A percentile compares a stretch with the other conserved stretches of the same genome.
These are phyloP conservation scores for Trifolium fragiferum DNA, from an alignment of 306 rosid species.

Conservation along the genomic window DNA sequence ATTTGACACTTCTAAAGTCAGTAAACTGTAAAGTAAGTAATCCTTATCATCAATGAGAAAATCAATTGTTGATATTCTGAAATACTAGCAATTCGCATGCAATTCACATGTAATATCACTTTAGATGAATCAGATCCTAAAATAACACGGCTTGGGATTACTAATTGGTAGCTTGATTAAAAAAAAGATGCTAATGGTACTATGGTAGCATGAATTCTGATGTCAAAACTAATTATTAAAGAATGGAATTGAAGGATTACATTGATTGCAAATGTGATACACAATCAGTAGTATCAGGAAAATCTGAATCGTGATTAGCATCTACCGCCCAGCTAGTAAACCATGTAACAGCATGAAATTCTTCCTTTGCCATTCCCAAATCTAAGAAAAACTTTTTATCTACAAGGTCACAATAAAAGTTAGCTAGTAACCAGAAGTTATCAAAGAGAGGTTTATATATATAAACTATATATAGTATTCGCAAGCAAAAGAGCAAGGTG, in stretches of 20 bases:
- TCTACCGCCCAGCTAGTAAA: slow-evolving; percentile 99
- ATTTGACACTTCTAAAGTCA: background rate
- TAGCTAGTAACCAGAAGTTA: slow-evolving; percentile 33
- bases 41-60: background rate
- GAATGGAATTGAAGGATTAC: slow-evolving; percentile 51
- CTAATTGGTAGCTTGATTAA: background rate
- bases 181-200: too few relatives aligned
- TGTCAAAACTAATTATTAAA: slow-evolving; percentile 19
- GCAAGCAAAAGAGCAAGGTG: slow-evolving; percentile 23
- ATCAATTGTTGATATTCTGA: background rate
- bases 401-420: slow-evolving; percentile 44
- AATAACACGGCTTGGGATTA: background rate
- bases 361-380: slow-evolving; percentile 77
- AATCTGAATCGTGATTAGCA: slow-evolving; percentile 74
- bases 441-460: background rate
- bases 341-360: slow-evolving; percentile 88
- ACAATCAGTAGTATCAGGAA: slow-evolving; percentile 52
- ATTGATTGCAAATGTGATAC: slow-evolving; percentile 49
- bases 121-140: background rate
- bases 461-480: slow-evolving; percentile 14
- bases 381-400: slow-evolving; percentile 70
- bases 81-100: background rate
- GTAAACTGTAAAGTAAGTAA: background rate
- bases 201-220: background rate
- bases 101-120: background rate